Conservation (phyloP, 768 basidiomycete species). For the Holtermanniella nyarrowii region DNA sequence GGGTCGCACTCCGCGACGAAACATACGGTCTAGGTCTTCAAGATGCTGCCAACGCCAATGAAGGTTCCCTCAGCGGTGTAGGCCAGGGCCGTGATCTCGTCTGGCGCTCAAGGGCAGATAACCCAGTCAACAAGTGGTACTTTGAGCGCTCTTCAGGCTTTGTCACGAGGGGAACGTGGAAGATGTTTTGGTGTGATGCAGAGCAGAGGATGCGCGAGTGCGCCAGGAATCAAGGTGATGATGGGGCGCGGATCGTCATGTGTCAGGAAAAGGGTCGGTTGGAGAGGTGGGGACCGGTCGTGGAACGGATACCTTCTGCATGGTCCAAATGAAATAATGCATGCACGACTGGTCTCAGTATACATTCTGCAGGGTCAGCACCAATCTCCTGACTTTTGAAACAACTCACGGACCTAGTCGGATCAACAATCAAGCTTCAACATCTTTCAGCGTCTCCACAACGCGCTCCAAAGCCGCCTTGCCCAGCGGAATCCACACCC, state of each 20-base stretch:
- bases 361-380: background rate
- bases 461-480: conserved; percentile 55
- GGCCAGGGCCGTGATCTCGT: conserved; percentile 90
- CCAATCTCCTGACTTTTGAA: too few relatives aligned
- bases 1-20: conserved; percentile 97
- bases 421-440: conserved; percentile 23
- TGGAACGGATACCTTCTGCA: conserved; percentile 62
- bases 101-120: conserved; percentile 85
- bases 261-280: conserved; percentile 60
- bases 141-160: conserved; percentile 92
- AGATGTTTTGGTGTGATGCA: conserved; percentile 96
- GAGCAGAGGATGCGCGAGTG: conserved; percentile 62
- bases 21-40: conserved; percentile 91
- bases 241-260: conserved; percentile 42
- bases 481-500: conserved; percentile 77
- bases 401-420: too few relatives aligned
- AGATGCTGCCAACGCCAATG: conserved; percentile 88
- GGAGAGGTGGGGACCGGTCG: conserved; percentile 56
- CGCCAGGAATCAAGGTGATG: conserved; percentile 24
- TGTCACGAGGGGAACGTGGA: conserved; percentile 57
- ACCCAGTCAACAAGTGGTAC: conserved; percentile 99
- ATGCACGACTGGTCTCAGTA: conserved; percentile 32
- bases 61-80: conserved; percentile 70
- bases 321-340: conserved; percentile 46
- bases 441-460: conserved; percentile 30